Base-by-base conservation (phyloP, 1,284 basidiomycete genomes). In the Chondrostereum purpureum region DNA sequence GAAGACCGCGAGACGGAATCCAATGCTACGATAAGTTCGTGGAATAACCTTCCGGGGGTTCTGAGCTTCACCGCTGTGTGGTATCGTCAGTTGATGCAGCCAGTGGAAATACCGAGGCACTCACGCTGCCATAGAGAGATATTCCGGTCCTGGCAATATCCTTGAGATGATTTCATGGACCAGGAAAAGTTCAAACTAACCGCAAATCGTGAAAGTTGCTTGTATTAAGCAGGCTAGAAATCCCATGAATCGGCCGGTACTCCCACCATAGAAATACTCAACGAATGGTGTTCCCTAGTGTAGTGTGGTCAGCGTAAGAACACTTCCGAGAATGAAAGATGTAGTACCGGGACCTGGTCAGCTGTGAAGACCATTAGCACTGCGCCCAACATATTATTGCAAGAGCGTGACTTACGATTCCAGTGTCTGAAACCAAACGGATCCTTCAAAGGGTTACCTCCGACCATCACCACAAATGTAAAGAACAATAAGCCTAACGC, bases 401-500 rank as follows among this genome's bases (percentile, higher is more conserved):
- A n/a, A n/a, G n/a, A n/a, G n/a, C n/a, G n/a, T 13, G 11, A 58
- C 69, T 43, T 50, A 72, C 70, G 59, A 53, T 71, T 59, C 77
- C 79, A 83, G 62, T 78, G 69, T 8, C 75, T 64, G 53, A 79
- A 77, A 2, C 75, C 81, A 55, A 81, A 75, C 2, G 69, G 68
- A 48, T 83, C 78, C 43, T 73, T 71, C 14, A 70, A 63, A 0
- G 82, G 80, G 38, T 78, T 82, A 47, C 78, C 82, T 41, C 83
- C 82, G 17, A 83, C 74, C 69, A 85, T 81, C 43, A 78, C 75
- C 17, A 77, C 52, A 42, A 77, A 72, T 3, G 77, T 78, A 53
- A 83, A 73, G 13, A 72, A 56, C 53, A 84, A 76, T 11, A 84
- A 62, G 17, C 80, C 79, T 46, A 73, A 61, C 13, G 78, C 67